Conservation (phyloP, 805 yeast genomes). For the Teunomyces pallodes region DNA sequence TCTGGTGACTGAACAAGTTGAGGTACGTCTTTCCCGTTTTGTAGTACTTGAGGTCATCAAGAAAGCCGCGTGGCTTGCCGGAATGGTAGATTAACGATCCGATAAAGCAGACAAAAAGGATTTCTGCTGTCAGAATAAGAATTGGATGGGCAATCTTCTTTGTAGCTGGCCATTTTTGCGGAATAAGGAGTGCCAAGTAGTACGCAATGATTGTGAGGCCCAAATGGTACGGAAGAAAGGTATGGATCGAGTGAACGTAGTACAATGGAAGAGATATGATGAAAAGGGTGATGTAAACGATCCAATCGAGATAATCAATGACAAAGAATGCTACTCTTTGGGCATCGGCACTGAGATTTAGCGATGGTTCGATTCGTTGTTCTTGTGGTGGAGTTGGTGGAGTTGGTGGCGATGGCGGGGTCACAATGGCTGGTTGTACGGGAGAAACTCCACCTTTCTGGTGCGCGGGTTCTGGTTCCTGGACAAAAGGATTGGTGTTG, state of each 20-base stretch:
- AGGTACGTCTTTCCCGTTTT: slow-evolving; percentile 70
- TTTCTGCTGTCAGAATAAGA: slow-evolving; percentile 59
- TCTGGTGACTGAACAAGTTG: slow-evolving; percentile 47
- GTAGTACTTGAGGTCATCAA: slow-evolving; percentile 51
- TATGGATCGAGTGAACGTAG: slow-evolving; percentile 45
- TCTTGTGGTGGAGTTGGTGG: background rate
- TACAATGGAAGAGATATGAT: slow-evolving; percentile 60
- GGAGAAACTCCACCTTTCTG: background rate
- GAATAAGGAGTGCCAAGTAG: slow-evolving; percentile 46
- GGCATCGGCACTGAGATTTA: background rate
- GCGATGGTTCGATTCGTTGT: background rate
- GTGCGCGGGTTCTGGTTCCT: slow-evolving; percentile 7
- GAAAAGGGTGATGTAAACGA: slow-evolving; percentile 46
- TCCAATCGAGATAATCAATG: slow-evolving; percentile 53
- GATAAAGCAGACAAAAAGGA: slow-evolving; percentile 62
- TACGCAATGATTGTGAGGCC: slow-evolving; percentile 59
- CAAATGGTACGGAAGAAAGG: slow-evolving; percentile 61
- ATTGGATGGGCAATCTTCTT: slow-evolving; percentile 68
- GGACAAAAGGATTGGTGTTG: slow-evolving; percentile 2
- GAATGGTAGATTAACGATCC: slow-evolving; percentile 50
- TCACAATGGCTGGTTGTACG: background rate
- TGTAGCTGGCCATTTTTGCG: slow-evolving; percentile 43
- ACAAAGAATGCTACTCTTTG: slow-evolving; percentile 30
- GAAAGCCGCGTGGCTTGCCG: slow-evolving; percentile 46
- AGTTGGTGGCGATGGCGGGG: background rate